phyloP scores from a whole-genome alignment of 2,329 filamentous ascomycete genomes.

The Exophiala xenobiotica region DNA sequence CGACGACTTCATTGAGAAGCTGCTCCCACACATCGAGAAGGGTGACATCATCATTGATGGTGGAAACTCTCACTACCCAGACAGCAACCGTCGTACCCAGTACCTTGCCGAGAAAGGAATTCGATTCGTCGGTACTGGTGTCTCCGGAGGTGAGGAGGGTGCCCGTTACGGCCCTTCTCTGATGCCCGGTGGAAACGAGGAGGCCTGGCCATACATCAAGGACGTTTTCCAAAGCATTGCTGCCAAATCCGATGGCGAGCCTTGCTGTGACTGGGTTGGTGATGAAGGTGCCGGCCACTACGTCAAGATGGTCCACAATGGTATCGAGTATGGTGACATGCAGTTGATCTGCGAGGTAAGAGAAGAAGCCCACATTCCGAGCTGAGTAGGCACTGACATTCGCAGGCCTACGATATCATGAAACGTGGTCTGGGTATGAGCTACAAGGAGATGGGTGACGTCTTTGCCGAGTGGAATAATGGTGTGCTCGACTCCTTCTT shows the following conservation, averaged over 20 bases:
- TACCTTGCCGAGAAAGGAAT: conserved; percentile 86
- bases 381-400: conserved; percentile 21
- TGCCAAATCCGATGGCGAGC: conserved; percentile 94
- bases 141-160: conserved; percentile 99
- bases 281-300: conserved; percentile 99
- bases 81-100: conserved; percentile 94
- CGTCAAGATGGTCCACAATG: conserved; percentile 99
- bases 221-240: conserved; percentile 97
- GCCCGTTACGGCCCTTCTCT: conserved; percentile 94
- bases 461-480: conserved; percentile 95
- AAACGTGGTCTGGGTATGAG: conserved; percentile 90
- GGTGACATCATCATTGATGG: conserved; percentile 99
- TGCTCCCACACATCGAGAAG: conserved; percentile 76
- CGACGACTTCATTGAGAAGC: conserved; percentile 96
- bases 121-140: conserved; percentile 93
- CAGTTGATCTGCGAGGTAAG: conserved; percentile 97
- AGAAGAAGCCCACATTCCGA: neutral
- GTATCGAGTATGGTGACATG: conserved; percentile 99
- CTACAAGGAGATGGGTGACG: conserved; percentile 93
- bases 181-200: conserved; percentile 99
- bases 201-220: conserved; percentile 97
- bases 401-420: conserved; percentile 97
- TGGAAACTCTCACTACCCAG: conserved; percentile 98
- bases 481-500: conserved; percentile 98
- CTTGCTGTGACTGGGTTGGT: conserved; percentile 99